These are phyloP conservation scores for thale cress (Arabidopsis thaliana) DNA, from an alignment of 345 rosid species.

Conservation along the genomic window DNA sequence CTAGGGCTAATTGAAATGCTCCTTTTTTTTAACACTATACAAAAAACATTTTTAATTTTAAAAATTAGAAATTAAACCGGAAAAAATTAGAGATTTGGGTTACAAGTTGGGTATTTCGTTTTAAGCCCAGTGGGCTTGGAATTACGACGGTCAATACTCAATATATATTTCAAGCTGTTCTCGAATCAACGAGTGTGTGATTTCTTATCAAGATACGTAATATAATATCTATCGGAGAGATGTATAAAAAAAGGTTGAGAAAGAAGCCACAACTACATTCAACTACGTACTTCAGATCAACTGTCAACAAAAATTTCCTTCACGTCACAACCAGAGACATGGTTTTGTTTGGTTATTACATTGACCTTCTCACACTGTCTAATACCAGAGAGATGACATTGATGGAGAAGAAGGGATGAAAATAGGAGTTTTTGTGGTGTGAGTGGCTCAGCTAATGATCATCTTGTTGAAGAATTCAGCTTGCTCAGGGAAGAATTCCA, in stretches of 20 bases:
- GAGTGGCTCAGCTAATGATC: slow-evolving; percentile 69
- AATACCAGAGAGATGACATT: slow-evolving; percentile 1
- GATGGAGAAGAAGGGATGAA: not conserved
- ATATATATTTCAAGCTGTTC: not conserved
- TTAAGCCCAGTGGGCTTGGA: slow-evolving; percentile 12
- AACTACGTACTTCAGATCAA: slow-evolving; percentile 60
- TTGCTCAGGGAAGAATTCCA: slow-evolving; percentile 84
- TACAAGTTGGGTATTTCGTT: not conserved
- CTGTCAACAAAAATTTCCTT: slow-evolving; percentile 18
- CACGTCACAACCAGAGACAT: slow-evolving; percentile 27
- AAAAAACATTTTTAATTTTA: too few species aligned
- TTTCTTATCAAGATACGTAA: not conserved
- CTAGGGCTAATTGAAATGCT: slow-evolving; percentile 32
- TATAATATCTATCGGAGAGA: not conserved
- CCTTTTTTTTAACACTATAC: not conserved
- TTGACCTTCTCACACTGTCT: slow-evolving; percentile 3
- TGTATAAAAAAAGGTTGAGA: slow-evolving; percentile 46
- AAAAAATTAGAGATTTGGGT: not conserved
- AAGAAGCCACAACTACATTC: slow-evolving; percentile 58
- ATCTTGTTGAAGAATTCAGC: slow-evolving; percentile 78
- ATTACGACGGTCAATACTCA: too few species aligned
- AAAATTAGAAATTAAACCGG: not conserved
- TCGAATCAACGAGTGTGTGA: too few species aligned
- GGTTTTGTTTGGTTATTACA: slow-evolving; percentile 19
- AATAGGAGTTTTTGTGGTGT: not conserved